Evolutionary conservation across 2,329 filamentous ascomycete species (phyloP), one percentile per base, ranked within the genome.

Genomic region (Neofusicoccum ribis): DNA sequence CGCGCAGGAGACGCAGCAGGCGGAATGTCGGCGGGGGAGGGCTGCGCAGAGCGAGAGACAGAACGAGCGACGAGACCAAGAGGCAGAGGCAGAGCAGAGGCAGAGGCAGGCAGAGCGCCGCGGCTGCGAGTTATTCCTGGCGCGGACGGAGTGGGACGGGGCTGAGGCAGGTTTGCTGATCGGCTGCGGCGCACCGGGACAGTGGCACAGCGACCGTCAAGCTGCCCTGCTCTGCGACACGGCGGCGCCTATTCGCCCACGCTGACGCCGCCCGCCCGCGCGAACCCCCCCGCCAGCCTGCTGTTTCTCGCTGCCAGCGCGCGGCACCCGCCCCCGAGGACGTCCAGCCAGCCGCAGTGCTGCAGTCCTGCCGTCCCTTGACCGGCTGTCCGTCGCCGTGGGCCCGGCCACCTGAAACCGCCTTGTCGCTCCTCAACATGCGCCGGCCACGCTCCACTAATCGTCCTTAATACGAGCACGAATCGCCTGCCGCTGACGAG

Each of bases 101-200:
- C 27, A 31, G 27, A 31, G 27, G 27, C 54, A 31, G 27, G 27
- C 54, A 59, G 56, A 47, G 27, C 23, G 56, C 56, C 20, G 56
- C 56, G 56, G 56, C 56, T 60, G 56, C 56, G 43, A 47, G 56
- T 36, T 60, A 60, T 60, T 60, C 56, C 56, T 60, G 56, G 56
- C 27, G 27, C 5, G 27, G 27, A 59, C 39, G 31, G 54, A 60
- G 56, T 60, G 56, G 56, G 56, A 60, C 56, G 56, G 56, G 56
- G 41, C 56, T 60, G 56, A 60, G 56, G 56, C 56, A 60, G 56
- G 56, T 60, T 60, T 60, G 56, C 56, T 60, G 56, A 60, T 60
- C 56, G 56, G 27, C 52, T 44, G 37, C 50, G 50, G 50, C 50
- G 50, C 27, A 31, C 27, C 27, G 27, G 27, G 27, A 31, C 27